phyloP scores from a whole-genome alignment of 2,329 filamentous ascomycete species.

The Elsinoe fawcettii region DNA sequence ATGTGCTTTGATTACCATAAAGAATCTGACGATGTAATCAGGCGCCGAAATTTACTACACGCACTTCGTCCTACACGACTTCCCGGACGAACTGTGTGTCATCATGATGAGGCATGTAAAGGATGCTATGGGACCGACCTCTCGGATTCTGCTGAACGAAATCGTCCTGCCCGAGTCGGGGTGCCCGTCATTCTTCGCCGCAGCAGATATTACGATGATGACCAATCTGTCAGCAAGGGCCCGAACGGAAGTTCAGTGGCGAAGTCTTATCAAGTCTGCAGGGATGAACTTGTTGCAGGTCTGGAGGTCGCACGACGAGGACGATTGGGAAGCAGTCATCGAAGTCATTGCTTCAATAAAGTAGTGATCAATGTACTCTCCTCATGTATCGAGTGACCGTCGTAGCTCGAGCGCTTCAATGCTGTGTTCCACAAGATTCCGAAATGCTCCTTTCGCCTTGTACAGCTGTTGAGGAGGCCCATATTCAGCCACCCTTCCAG shows the following conservation, averaged over 20 bases:
- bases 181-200: slow-evolving; percentile 27
- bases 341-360: not conserved
- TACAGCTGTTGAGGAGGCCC: slow-evolving; percentile 22
- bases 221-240: slow-evolving; percentile 40
- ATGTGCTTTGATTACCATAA: no score
- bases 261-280: slow-evolving; percentile 21
- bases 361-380: no score
- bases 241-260: slow-evolving; percentile 28
- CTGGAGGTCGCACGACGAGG: slow-evolving; percentile 18
- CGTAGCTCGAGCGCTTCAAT: not conserved
- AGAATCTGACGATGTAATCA: slow-evolving; percentile 17
- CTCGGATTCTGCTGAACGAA: slow-evolving; percentile 35
- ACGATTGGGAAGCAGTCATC: slow-evolving; percentile 10
- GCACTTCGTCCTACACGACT: slow-evolving; percentile 39
- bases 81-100: slow-evolving; percentile 31
- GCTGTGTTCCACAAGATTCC: not conserved
- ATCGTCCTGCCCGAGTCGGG: slow-evolving; percentile 32
- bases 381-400: not conserved
- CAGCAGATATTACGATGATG: slow-evolving; percentile 35
- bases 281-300: slow-evolving; percentile 27
- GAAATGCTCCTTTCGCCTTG: slow-evolving; percentile 11
- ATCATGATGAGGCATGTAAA: slow-evolving; percentile 29
- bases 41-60: slow-evolving; percentile 36
- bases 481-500: slow-evolving; percentile 40
- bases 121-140: slow-evolving; percentile 35